phyloP scores from a whole-genome alignment of 78 protist species.

The Chrysochromulina tobinii region DNA sequence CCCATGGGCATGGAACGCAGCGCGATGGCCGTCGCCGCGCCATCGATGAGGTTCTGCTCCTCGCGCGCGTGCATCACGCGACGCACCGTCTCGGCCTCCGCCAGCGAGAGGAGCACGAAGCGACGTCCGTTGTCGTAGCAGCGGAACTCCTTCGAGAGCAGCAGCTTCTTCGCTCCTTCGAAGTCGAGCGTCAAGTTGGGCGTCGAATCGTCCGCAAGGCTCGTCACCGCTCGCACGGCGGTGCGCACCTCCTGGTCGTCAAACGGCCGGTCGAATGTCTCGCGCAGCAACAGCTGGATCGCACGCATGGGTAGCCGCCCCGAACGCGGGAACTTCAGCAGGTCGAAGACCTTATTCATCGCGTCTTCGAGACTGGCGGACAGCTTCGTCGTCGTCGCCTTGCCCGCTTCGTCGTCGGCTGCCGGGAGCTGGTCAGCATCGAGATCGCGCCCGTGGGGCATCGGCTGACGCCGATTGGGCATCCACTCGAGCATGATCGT shows the following conservation, averaged over 20 bases:
- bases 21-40: background rate
- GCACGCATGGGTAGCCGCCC: background rate
- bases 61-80: slow-evolving; percentile 46
- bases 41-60: slow-evolving; percentile 19
- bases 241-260: too few species aligned
- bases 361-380: too few species aligned
- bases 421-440: too few species aligned
- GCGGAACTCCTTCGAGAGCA: background rate
- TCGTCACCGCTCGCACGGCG: too few species aligned
- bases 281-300: background rate
- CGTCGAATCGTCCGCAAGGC: too few species aligned
- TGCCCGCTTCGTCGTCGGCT: too few species aligned
- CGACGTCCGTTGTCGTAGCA: background rate
- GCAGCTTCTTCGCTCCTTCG: background rate
- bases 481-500: slow-evolving; percentile 48
- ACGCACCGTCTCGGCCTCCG: slow-evolving; percentile 71
- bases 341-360: too few species aligned
- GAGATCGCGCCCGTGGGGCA: background rate
- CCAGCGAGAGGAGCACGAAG: slow-evolving; percentile 56
- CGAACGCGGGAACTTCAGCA: too few species aligned
- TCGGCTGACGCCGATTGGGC: slow-evolving; percentile 2
- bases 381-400: too few species aligned
- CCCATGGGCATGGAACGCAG: background rate
- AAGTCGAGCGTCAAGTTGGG: too few species aligned
- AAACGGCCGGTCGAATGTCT: too few species aligned